Conservation (phyloP, 1,284 basidiomycete genomes). For the Porogramme epimiltina region DNA sequence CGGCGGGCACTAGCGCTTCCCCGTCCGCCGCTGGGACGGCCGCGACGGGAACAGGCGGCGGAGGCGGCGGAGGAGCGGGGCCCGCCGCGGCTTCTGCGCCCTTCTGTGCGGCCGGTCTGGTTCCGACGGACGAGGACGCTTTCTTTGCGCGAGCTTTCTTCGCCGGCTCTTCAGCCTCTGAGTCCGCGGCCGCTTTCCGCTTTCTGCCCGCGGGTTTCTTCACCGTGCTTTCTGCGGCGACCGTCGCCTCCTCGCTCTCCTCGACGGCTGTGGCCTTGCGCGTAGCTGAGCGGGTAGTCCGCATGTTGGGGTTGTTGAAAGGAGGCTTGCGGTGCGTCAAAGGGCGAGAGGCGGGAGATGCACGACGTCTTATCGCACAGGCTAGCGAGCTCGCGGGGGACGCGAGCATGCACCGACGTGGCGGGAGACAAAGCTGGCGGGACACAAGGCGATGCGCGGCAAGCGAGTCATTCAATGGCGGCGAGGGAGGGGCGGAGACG, state of each 20-base stretch:
- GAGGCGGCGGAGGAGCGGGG: neutral
- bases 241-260: neutral
- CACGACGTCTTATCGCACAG: neutral
- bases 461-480: neutral
- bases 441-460: neutral
- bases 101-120: neutral
- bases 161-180: conserved; percentile 2
- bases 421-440: neutral
- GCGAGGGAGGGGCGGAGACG: neutral
- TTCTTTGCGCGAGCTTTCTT: conserved; percentile 16
- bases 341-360: neutral
- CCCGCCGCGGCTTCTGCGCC: neutral
- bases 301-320: conserved; percentile 30
- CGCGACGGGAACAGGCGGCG: conserved; percentile 1
- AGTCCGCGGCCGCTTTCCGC: conserved; percentile 20
- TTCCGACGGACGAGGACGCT: conserved; percentile 2
- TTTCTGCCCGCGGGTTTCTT: conserved; percentile 16
- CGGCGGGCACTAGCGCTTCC: conserved; percentile 53
- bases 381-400: neutral
- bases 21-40: conserved; percentile 10
- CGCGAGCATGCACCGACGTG: neutral
- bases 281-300: conserved; percentile 44
- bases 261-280: conserved; percentile 9
- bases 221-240: conserved; percentile 1
- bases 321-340: neutral